Percentiles rank a stretch among this genome's conserved stretches.
These are phyloP conservation scores for Phytophthora fragariaefolia DNA, from an alignment of 352 stramenopile species.

Conservation along the genomic window DNA sequence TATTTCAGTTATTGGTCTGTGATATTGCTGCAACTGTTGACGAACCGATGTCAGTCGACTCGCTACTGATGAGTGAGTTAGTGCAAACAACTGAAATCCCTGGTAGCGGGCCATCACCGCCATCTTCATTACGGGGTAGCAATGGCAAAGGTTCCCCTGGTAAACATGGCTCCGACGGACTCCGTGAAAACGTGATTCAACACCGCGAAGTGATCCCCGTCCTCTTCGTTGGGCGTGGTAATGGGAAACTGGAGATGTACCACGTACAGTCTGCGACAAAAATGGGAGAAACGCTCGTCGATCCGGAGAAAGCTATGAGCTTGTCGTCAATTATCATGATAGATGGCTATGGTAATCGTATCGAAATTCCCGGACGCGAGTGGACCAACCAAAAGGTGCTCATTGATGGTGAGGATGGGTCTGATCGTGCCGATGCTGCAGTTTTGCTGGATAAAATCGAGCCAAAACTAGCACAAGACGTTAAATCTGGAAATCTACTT, in stretches of 20 bases:
- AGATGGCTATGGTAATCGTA: conserved; percentile 47
- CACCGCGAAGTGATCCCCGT: conserved; percentile 65
- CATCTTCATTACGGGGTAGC: conserved; percentile 8
- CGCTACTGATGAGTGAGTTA: conserved; percentile 68
- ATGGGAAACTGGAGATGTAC: conserved; percentile 77
- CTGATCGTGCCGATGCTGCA: conserved; percentile 7
- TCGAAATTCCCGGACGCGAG: conserved; percentile 48
- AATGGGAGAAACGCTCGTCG: conserved; percentile 66
- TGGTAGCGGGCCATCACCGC: conserved; percentile 21
- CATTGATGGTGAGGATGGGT: background rate
- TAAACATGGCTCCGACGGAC: conserved; percentile 3
- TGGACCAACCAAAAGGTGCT: conserved; percentile 37
- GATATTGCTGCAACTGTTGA: conserved; percentile 48
- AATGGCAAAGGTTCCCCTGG: conserved; percentile 22
- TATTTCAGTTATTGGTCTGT: conserved; percentile 67
- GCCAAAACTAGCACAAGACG: conserved; percentile 6
- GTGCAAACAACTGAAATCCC: conserved; percentile 71
- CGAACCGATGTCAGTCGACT: conserved; percentile 63
- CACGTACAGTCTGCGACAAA: conserved; percentile 73
- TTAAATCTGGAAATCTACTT: background rate
- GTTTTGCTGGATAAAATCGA: conserved; percentile 20
- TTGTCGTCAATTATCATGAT: conserved; percentile 77
- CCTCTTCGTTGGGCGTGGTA: conserved; percentile 74
- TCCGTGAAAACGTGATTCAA: conserved; percentile 34
- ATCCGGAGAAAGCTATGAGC: conserved; percentile 43